Evolutionary conservation across 208 protist species (phyloP).

Genomic region (Trypanosoma mega): DNA sequence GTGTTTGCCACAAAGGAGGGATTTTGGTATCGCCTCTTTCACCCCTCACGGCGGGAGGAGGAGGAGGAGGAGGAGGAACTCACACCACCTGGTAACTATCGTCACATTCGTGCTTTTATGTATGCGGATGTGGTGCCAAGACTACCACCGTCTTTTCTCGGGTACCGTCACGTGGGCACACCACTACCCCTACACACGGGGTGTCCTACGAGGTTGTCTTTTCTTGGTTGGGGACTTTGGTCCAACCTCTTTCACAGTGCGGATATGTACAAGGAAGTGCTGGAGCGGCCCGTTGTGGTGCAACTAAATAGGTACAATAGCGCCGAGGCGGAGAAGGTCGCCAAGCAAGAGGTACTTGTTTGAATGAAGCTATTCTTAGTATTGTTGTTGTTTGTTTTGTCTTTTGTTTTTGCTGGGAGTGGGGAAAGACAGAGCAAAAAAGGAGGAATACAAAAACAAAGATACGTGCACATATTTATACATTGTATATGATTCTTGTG

Average conservation of each 20-base stretch:
- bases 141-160: conserved; percentile 43
- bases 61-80: conserved; percentile 21
- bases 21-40: conserved; percentile 10
- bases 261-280: conserved; percentile 47
- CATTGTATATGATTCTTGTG: no score
- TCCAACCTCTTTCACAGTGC: conserved; percentile 60
- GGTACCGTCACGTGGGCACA: conserved; percentile 53
- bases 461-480: no score
- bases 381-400: conserved; percentile 10
- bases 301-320: conserved; percentile 51
- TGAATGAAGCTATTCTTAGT: conserved; percentile 1
- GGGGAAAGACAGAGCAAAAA: conserved; percentile 15
- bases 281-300: conserved; percentile 45
- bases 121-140: conserved; percentile 50
- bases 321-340: background rate
- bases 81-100: conserved; percentile 44
- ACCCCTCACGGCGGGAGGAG: background rate
- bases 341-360: background rate
- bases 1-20: conserved; percentile 36
- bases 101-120: conserved; percentile 57
- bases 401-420: background rate
- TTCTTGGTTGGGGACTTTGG: conserved; percentile 56
- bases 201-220: conserved; percentile 41
- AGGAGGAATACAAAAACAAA: background rate
- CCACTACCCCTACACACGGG: conserved; percentile 62